phyloP scores from a whole-genome alignment of 176 grass and related monocot species.

The Oropetium thomaeum region DNA sequence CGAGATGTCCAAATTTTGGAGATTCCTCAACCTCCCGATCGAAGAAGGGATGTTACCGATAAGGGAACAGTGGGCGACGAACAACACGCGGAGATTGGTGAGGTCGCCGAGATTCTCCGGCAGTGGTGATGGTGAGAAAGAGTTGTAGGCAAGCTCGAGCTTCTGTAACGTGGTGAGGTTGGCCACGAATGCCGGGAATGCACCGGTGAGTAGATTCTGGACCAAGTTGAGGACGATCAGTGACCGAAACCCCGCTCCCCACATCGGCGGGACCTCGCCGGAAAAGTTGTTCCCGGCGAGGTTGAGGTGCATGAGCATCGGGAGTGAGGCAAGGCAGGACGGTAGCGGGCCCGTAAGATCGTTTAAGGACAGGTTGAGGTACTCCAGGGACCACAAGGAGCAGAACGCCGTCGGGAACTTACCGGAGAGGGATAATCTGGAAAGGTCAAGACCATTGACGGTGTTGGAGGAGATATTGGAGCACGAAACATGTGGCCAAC shows the following conservation, averaged over 20 bases:
- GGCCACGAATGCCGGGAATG: slow-evolving; percentile 53
- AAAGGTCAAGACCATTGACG: slow-evolving; percentile 44
- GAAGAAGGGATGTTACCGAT: slow-evolving; percentile 62
- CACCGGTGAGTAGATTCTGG: slow-evolving; percentile 52
- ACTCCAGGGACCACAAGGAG: slow-evolving; percentile 35
- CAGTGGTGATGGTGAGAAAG: slow-evolving; percentile 56
- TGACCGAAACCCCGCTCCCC: slow-evolving; percentile 39
- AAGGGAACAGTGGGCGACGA: slow-evolving; percentile 60
- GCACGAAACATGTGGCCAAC: slow-evolving; percentile 68
- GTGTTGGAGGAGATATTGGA: neutral
- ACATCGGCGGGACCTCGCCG: slow-evolving; percentile 56
- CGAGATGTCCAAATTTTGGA: slow-evolving; percentile 72
- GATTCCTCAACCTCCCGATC: slow-evolving; percentile 43
- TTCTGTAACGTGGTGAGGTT: slow-evolving; percentile 48
- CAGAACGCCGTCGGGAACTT: slow-evolving; percentile 62
- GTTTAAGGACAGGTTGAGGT: slow-evolving; percentile 67
- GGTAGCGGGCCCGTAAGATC: slow-evolving; percentile 50
- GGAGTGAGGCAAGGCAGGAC: slow-evolving; percentile 38
- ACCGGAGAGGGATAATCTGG: slow-evolving; percentile 34
- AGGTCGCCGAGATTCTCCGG: slow-evolving; percentile 52
- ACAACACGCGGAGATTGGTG: slow-evolving; percentile 46
- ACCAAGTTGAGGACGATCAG: slow-evolving; percentile 50
- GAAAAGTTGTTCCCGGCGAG: slow-evolving; percentile 72
- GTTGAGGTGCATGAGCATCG: slow-evolving; percentile 52
- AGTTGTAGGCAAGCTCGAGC: slow-evolving; percentile 71